Conservation (phyloP, 805 yeast genomes). For the Kregervanrija pseudodelftensis region DNA sequence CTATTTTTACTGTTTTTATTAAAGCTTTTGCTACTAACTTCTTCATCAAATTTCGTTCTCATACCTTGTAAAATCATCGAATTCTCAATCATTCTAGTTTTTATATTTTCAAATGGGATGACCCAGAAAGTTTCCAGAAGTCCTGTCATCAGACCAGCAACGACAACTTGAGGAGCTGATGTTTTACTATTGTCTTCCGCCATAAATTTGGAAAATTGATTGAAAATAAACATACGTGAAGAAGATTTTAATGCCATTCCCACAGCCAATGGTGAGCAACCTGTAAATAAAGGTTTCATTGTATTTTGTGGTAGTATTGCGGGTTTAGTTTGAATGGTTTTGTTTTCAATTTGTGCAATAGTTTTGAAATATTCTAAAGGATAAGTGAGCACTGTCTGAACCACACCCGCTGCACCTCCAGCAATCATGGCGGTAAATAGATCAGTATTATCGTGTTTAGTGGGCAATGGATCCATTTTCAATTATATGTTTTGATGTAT, state of each 20-base stretch:
- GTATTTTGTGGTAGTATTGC: constrained; percentile 27
- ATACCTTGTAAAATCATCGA: constrained; percentile 31
- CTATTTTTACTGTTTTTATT: constrained; percentile 9
- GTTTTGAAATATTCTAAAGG: constrained; percentile 71
- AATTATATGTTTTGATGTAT: neutral
- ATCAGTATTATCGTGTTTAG: constrained; percentile 27
- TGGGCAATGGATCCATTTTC: constrained; percentile 21
- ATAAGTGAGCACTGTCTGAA: constrained; percentile 56
- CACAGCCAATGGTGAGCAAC: constrained; percentile 67
- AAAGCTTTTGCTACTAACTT: neutral
- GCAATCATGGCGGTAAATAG: constrained; percentile 52
- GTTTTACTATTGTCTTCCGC: constrained; percentile 52
- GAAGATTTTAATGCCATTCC: constrained; percentile 72
- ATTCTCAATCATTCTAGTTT: constrained; percentile 74
- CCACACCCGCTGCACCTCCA: constrained; percentile 56
- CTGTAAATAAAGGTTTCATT: constrained; percentile 35
- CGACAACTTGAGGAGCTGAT: constrained; percentile 71
- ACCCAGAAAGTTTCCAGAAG: constrained; percentile 73
- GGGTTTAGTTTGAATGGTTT: constrained; percentile 23
- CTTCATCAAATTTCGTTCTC: constrained; percentile 13
- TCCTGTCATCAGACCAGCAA: constrained; percentile 83
- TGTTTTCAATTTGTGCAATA: constrained; percentile 49
- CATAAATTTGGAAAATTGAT: constrained; percentile 65
- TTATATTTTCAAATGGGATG: constrained; percentile 86
- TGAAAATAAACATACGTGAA: constrained; percentile 68